Base-by-base conservation (phyloP, 352 stramenopile genomes). In the Paralagenidium karlingii region DNA sequence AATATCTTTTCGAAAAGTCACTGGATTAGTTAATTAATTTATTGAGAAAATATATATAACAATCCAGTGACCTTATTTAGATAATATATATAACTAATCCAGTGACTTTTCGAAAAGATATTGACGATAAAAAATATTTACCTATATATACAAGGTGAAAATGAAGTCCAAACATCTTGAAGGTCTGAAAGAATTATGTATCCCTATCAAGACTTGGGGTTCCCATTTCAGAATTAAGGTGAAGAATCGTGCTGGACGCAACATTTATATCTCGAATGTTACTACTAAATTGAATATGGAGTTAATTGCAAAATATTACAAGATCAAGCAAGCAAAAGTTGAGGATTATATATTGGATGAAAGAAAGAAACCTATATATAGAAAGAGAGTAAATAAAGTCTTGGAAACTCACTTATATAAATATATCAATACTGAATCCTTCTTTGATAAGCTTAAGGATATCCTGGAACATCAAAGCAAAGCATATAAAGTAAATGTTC, bases 141-240 rank as follows among this genome's bases (percentile, higher is more conserved):
- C n/a, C n/a, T n/a, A n/a, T n/a, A n/a, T n/a, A n/a, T n/a, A n/a
- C n/a, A n/a, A n/a, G n/a, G n/a, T n/a, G n/a, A n/a, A n/a, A n/a
- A n/a, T n/a, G n/a, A n/a, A n/a, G n/a, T n/a, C n/a, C n/a, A n/a
- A n/a, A n/a, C n/a, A n/a, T n/a, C n/a, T n/a, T n/a, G n/a, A n/a
- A n/a, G n/a, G n/a, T n/a, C n/a, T n/a, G n/a, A n/a, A n/a, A n/a
- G n/a, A n/a, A n/a, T n/a, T n/a, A n/a, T n/a, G n/a, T n/a, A n/a
- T n/a, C n/a, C n/a, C n/a, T n/a, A n/a, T n/a, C n/a, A n/a, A n/a
- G n/a, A n/a, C n/a, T n/a, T n/a, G n/a, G n/a, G n/a, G n/a, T n/a
- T n/a, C n/a, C n/a, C n/a, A n/a, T n/a, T n/a, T n/a, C 38, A 36
- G 48, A 22, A 38, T 55, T 30, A 50, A 51, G 47, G 41, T 55